Percentiles rank a stretch among this genome's conserved stretches.
phyloP scores from a whole-genome alignment of 306 rosid genomes.

The Sicyos baderoa region DNA sequence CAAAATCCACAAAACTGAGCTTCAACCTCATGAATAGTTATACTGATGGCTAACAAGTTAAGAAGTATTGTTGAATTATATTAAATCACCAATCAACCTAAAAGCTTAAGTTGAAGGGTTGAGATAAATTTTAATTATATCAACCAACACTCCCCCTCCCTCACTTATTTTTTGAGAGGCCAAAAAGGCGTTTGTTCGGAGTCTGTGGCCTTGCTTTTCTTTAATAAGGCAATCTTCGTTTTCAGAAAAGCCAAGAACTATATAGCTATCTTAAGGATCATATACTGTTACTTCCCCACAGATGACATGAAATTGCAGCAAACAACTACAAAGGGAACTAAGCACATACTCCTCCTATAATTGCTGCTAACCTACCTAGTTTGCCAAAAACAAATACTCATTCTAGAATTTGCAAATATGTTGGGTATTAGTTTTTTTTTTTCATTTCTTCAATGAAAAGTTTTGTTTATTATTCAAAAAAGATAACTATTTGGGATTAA shows the following conservation, averaged over 20 bases:
- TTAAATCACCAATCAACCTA: too few species aligned
- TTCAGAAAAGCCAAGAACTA: conserved; percentile 9
- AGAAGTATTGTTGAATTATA: too few species aligned
- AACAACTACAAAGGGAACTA: conserved; percentile 5
- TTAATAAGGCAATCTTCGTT: neutral
- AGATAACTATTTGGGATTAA: neutral
- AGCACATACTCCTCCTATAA: conserved; percentile 15
- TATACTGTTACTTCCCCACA: neutral
- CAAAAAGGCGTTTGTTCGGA: neutral
- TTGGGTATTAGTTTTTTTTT: too few species aligned
- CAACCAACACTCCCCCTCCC: too few species aligned
- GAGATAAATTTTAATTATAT: too few species aligned
- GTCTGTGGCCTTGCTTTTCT: conserved; percentile 14
- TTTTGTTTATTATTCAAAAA: too few species aligned
- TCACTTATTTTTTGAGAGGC: too few species aligned
- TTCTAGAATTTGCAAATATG: conserved; percentile 15
- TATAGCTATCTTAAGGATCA: too few species aligned
- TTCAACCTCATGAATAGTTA: neutral
- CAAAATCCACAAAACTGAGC: neutral
- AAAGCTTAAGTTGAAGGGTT: too few species aligned
- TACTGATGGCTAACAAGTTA: conserved; percentile 7
- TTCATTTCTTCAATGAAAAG: too few species aligned
- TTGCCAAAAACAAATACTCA: conserved; percentile 6
- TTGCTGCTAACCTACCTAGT: conserved; percentile 17
- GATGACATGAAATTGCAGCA: conserved; percentile 14